Conservation (phyloP, 2,329 filamentous ascomycete species). For the Corniculantispora saksenae region DNA sequence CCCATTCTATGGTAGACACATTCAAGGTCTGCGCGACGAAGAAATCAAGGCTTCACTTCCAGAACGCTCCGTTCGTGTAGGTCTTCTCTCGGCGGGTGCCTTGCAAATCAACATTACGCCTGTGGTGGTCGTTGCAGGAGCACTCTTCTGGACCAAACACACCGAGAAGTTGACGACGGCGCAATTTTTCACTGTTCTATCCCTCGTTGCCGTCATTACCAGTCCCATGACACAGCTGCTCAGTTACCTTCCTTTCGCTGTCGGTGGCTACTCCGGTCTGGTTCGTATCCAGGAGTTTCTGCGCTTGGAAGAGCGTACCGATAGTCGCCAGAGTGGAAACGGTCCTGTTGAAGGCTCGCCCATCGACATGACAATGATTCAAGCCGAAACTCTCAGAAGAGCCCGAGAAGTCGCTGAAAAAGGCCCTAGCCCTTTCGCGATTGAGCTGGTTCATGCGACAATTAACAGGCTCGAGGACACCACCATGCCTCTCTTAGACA, state of each 20-base stretch:
- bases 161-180: conserved; percentile 8
- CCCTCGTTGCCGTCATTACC: conserved; percentile 11
- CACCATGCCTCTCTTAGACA: background rate
- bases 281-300: conserved; percentile 15
- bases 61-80: conserved; percentile 11
- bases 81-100: conserved; percentile 4
- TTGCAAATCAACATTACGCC: conserved; percentile 9
- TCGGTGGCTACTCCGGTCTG: conserved; percentile 14
- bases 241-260: conserved; percentile 4
- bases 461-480: conserved; percentile 12
- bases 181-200: conserved; percentile 10
- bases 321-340: conserved; percentile 11
- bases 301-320: conserved; percentile 10
- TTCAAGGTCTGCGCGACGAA: conserved; percentile 21
- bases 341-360: conserved; percentile 7
- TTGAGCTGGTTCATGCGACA: conserved; percentile 14
- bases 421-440: conserved; percentile 12
- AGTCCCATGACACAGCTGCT: conserved; percentile 14
- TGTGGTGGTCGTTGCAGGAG: conserved; percentile 16
- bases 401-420: conserved; percentile 11
- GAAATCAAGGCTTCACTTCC: conserved; percentile 21
- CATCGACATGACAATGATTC: conserved; percentile 5
- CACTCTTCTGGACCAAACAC: conserved; percentile 12
- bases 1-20: background rate
- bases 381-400: conserved; percentile 4